Percentiles rank a stretch among this genome's conserved stretches.
Conservation (phyloP, 208 protist genomes). For the Trypanosoma scelopori region DNA sequence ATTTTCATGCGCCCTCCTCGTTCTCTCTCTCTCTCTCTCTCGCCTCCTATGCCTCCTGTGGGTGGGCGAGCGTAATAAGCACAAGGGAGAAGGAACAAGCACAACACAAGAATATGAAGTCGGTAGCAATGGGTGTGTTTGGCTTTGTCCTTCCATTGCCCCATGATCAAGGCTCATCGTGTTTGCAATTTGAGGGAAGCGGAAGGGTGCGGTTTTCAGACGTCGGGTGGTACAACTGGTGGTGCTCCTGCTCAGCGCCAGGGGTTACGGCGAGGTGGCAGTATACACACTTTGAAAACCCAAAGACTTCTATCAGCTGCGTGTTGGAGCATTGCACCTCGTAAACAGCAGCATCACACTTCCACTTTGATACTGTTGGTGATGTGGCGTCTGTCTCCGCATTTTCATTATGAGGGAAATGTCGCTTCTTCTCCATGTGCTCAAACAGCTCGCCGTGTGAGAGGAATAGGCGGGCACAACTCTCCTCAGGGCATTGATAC, state of each 20-base stretch:
- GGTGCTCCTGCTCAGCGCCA: conserved; percentile 4
- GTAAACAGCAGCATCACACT: conserved; percentile 24
- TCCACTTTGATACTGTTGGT: background rate
- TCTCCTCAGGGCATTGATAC: conserved; percentile 31
- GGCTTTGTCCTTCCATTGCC: no score
- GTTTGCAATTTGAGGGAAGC: no score
- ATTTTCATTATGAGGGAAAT: conserved; percentile 17
- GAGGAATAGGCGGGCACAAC: conserved; percentile 53
- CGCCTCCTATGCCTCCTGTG: background rate
- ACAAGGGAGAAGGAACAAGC: no score
- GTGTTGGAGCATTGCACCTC: conserved; percentile 45
- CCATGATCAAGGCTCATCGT: no score
- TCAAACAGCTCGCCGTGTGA: conserved; percentile 59
- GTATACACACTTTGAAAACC: background rate
- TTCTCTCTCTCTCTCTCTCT: background rate
- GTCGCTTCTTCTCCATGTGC: conserved; percentile 43
- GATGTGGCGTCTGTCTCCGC: background rate
- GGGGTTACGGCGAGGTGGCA: conserved; percentile 1
- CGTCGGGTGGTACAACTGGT: conserved; percentile 4
- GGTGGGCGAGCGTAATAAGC: no score
- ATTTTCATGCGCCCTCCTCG: conserved; percentile 2
- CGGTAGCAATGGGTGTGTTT: no score
- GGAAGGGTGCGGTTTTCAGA: no score
- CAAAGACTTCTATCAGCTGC: conserved; percentile 35
- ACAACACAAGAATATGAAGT: no score